Percentiles rank a stretch among this genome's conserved stretches.
Evolutionary conservation across 2,329 filamentous ascomycete species (phyloP).

Genomic region (Colletotrichum endophyticum): DNA sequence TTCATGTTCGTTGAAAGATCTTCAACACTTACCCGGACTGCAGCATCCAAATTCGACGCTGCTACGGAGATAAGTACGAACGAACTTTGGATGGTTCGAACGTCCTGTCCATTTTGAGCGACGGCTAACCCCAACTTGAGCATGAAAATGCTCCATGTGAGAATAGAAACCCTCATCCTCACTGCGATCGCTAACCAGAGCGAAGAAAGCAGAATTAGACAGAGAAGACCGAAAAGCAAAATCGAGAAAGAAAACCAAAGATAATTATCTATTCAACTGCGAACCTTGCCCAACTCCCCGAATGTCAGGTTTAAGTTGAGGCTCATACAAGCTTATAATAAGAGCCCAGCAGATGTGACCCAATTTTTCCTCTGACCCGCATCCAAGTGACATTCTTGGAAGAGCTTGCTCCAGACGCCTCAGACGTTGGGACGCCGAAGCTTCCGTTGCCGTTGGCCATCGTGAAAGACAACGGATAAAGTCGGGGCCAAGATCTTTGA

Average conservation of each 20-base stretch:
- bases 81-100: not conserved
- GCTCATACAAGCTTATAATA: not conserved
- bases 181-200: not conserved
- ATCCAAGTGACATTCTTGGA: not conserved
- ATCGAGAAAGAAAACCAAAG: not conserved
- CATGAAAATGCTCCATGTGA: not conserved
- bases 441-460: not conserved
- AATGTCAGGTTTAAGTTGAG: not conserved
- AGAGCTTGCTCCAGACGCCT: not conserved
- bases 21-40: not conserved
- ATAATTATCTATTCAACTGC: not conserved
- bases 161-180: not conserved
- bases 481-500: not conserved
- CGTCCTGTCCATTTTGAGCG: not conserved
- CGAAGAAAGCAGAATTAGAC: not conserved
- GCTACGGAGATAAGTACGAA: not conserved
- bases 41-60: not conserved
- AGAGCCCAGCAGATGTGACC: not conserved
- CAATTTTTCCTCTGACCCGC: not conserved
- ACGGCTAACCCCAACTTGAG: not conserved
- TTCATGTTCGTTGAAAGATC: not conserved
- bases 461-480: not conserved
- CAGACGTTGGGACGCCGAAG: not conserved
- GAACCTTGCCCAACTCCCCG: not conserved
- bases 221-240: not conserved